Evolutionary conservation across 768 basidiomycete genomes (phyloP).

Genomic region (Boletus speciosus): DNA sequence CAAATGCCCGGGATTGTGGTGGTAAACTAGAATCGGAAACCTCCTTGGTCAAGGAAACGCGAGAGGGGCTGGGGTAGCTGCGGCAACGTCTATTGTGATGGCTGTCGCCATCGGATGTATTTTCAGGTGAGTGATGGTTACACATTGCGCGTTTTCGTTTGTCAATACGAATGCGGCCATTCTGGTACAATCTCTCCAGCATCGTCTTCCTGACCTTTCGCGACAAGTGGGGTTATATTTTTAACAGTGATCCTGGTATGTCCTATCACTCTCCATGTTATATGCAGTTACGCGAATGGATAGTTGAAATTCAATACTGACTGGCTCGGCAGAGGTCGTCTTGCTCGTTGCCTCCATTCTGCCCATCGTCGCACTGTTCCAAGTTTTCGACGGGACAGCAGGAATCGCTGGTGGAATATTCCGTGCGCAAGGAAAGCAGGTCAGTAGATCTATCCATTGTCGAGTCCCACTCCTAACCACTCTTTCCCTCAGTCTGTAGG

Average conservation of each 20-base stretch:
- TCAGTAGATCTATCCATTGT: constrained; percentile 8
- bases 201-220: constrained; percentile 58
- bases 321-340: constrained; percentile 39
- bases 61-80: constrained; percentile 65
- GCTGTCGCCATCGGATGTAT: constrained; percentile 61
- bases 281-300: background rate
- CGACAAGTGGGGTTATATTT: constrained; percentile 66
- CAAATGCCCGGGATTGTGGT: background rate
- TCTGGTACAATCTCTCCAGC: constrained; percentile 30
- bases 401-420: constrained; percentile 75
- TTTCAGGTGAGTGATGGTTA: constrained; percentile 47
- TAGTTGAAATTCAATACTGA: background rate
- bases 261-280: background rate
- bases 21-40: constrained; percentile 68
- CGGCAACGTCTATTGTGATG: constrained; percentile 62
- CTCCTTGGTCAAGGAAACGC: constrained; percentile 79
- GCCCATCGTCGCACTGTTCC: constrained; percentile 74
- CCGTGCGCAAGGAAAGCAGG: constrained; percentile 79
- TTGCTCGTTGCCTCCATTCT: constrained; percentile 58
- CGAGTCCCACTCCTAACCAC: background rate
- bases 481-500: constrained; percentile 50
- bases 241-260: constrained; percentile 65
- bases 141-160: background rate
- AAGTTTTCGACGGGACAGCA: constrained; percentile 79
- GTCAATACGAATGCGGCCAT: background rate